These are phyloP conservation scores for Babesia bovis DNA, from an alignment of 169 alveolate species.

Conservation along the genomic window DNA sequence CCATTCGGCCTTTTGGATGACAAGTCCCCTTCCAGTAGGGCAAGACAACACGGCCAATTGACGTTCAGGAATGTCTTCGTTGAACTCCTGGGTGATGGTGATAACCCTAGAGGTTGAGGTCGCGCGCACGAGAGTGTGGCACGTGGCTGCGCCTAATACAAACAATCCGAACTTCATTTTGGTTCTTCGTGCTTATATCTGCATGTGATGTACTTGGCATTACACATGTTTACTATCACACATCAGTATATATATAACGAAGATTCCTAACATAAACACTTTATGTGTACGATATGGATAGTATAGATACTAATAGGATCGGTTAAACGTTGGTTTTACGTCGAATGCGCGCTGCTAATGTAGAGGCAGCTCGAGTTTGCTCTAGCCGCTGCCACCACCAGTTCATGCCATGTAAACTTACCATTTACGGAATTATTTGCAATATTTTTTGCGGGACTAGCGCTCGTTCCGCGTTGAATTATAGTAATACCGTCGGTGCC, in stretches of 20 bases:
- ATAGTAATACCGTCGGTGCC: conserved; percentile 6
- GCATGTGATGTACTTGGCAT: background rate
- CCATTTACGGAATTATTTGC: background rate
- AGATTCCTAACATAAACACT: too few relatives aligned
- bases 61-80: conserved; percentile 3
- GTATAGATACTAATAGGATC: too few relatives aligned
- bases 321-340: too few relatives aligned
- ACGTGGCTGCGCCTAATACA: background rate
- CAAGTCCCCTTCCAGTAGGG: conserved; percentile 34
- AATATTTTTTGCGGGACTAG: background rate
- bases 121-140: conserved; percentile 3
- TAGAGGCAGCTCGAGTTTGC: too few relatives aligned
- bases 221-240: background rate
- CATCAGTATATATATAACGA: too few relatives aligned
- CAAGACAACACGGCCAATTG: conserved; percentile 12
- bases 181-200: background rate
- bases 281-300: too few relatives aligned
- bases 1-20: conserved; percentile 39
- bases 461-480: conserved; percentile 1
- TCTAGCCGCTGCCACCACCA: too few relatives aligned
- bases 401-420: background rate
- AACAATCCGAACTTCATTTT: conserved; percentile 4
- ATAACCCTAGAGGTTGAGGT: background rate
- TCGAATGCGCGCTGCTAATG: too few relatives aligned
- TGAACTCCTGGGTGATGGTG: background rate